Conservation (phyloP, 140 eudicot genomes). For the Erigeron philadelphicus region DNA sequence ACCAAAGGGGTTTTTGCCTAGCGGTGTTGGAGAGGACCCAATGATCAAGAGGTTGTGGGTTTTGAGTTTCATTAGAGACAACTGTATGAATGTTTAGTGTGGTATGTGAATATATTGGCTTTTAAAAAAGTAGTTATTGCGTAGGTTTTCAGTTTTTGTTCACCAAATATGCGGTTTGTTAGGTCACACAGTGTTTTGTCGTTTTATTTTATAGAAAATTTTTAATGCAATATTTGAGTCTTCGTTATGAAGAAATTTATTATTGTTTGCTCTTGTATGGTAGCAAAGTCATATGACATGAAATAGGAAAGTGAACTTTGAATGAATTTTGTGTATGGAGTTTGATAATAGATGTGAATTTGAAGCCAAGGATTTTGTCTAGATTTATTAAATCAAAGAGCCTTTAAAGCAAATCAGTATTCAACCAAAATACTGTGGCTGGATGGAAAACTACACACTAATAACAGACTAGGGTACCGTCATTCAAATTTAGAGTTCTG, state of each 20-base stretch:
- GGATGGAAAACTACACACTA: constrained; percentile 28
- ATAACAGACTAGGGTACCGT: constrained; percentile 10
- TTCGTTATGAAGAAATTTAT: neutral
- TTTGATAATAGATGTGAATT: constrained; percentile 5
- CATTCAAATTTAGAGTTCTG: constrained; percentile 12
- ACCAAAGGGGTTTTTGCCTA: neutral
- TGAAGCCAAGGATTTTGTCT: constrained; percentile 29
- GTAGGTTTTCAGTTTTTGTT: no score
- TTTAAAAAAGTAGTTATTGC: no score
- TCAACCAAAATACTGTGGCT: constrained; percentile 27
- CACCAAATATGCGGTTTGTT: no score
- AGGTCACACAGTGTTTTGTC: no score
- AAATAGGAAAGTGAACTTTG: neutral
- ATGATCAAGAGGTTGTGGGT: neutral
- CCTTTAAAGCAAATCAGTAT: constrained; percentile 23
- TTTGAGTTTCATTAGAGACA: neutral
- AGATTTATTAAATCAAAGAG: constrained; percentile 28
- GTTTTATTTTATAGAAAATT: neutral
- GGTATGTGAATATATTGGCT: no score
- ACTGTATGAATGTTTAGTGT: neutral
- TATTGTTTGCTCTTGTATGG: constrained; percentile 10
- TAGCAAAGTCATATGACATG: neutral
- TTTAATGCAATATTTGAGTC: neutral
- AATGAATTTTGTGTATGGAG: constrained; percentile 8
- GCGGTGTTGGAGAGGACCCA: no score